These are phyloP conservation scores for Lachnellula arida DNA, from an alignment of 2,329 filamentous ascomycete species.

Conservation along the genomic window DNA sequence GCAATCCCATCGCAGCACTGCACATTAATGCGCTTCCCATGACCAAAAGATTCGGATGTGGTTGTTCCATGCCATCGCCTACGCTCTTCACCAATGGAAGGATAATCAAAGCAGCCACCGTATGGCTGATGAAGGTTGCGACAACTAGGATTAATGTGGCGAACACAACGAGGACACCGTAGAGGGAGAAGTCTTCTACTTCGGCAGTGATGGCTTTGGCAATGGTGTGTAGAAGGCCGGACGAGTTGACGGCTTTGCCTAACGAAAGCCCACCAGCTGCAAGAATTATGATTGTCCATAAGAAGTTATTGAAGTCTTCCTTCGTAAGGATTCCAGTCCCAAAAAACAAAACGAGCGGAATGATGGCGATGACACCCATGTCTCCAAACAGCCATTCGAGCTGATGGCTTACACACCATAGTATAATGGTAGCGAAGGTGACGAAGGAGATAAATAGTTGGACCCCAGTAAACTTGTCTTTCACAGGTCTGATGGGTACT, in stretches of 20 bases:
- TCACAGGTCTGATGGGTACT: slow-evolving; percentile 83
- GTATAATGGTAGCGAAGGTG: slow-evolving; percentile 75
- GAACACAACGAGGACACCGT: slow-evolving; percentile 83
- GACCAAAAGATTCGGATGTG: slow-evolving; percentile 89
- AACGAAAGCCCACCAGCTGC: slow-evolving; percentile 89
- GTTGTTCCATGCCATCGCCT: slow-evolving; percentile 77
- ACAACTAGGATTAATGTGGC: slow-evolving; percentile 80
- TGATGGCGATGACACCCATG: slow-evolving; percentile 97
- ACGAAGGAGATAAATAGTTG: slow-evolving; percentile 91
- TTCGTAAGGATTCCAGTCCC: slow-evolving; percentile 94
- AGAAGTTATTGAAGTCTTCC: slow-evolving; percentile 99
- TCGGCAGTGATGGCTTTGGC: slow-evolving; percentile 68
- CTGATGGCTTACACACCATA: slow-evolving; percentile 92
- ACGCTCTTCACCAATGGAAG: slow-evolving; percentile 86
- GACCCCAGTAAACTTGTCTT: slow-evolving; percentile 79
- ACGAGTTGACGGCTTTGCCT: slow-evolving; percentile 90
- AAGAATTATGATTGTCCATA: slow-evolving; percentile 99
- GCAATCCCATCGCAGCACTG: slow-evolving; percentile 93
- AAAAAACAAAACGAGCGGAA: slow-evolving; percentile 94
- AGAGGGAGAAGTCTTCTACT: slow-evolving; percentile 76
- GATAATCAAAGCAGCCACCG: slow-evolving; percentile 91
- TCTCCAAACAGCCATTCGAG: slow-evolving; percentile 86
- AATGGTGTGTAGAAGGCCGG: slow-evolving; percentile 84
- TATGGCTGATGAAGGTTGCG: slow-evolving; percentile 96
- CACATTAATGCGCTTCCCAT: slow-evolving; percentile 97